Evolutionary conservation across 768 basidiomycete species (phyloP).

Genomic region (Rhizopogon vinicolor): DNA sequence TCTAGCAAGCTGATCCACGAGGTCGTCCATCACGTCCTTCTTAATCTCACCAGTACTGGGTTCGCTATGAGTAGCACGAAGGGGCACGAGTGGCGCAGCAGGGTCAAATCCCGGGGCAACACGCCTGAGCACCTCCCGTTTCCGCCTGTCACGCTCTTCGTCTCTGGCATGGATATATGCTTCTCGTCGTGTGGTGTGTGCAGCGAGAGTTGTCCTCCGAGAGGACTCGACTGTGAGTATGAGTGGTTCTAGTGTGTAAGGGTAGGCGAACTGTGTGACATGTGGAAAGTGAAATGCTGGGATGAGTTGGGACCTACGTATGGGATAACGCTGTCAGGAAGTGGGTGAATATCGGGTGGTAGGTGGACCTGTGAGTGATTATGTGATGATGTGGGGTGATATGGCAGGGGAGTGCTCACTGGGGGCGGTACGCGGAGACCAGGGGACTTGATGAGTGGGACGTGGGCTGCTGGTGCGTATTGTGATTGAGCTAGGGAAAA

Average conservation of each 20-base stretch:
- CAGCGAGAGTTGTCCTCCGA: slow-evolving; percentile 59
- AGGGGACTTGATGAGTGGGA: slow-evolving; percentile 91
- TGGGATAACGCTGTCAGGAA: slow-evolving; percentile 84
- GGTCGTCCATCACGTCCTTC: slow-evolving; percentile 71
- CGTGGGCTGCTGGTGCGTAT: slow-evolving; percentile 68
- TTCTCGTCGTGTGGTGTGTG: slow-evolving; percentile 63
- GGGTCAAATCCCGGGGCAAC: slow-evolving; percentile 84
- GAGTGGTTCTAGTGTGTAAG: slow-evolving; percentile 90
- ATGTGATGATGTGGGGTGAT: too few species aligned
- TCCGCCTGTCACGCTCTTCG: slow-evolving; percentile 68
- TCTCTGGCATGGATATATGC: slow-evolving; percentile 66
- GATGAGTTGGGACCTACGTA: slow-evolving; percentile 53
- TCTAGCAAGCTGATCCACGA: slow-evolving; percentile 77
- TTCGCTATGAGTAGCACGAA: slow-evolving; percentile 9
- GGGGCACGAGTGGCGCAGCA: slow-evolving; percentile 42
- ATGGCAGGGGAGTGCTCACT: slow-evolving; percentile 35
- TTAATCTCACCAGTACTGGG: slow-evolving; percentile 9
- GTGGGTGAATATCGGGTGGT: slow-evolving; percentile 89
- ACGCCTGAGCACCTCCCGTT: slow-evolving; percentile 60
- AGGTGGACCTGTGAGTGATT: slow-evolving; percentile 58
- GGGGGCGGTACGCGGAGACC: slow-evolving; percentile 81
- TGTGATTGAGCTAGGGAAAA: slow-evolving; percentile 43
- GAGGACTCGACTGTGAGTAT: slow-evolving; percentile 72
- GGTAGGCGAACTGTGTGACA: slow-evolving; percentile 83
- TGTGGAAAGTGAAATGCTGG: background rate